These are phyloP conservation scores for Fusarium luffae DNA, from an alignment of 2,329 filamentous ascomycete species.

Conservation along the genomic window DNA sequence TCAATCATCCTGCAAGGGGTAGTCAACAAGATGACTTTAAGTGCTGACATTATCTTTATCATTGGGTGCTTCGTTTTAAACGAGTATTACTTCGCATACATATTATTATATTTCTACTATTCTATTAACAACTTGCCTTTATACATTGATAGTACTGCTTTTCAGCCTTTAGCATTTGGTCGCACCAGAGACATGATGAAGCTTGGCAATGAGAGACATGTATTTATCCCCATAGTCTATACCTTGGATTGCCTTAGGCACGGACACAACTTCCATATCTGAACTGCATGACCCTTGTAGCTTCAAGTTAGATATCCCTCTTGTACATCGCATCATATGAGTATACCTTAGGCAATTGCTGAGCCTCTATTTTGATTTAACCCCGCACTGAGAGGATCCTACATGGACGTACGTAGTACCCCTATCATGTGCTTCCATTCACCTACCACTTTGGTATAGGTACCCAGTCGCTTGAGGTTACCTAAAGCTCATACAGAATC, in stretches of 20 bases:
- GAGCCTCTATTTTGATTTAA: conserved; percentile 10
- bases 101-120: neutral
- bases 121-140: neutral
- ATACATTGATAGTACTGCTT: neutral
- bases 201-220: conserved; percentile 21
- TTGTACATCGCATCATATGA: neutral
- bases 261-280: conserved; percentile 32
- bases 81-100: neutral
- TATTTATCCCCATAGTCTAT: neutral
- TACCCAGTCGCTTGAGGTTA: neutral
- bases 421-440: conserved; percentile 9
- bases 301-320: neutral
- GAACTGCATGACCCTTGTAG: conserved; percentile 10
- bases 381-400: conserved; percentile 11
- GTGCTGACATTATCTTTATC: neutral
- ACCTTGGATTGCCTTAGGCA: neutral
- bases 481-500: neutral
- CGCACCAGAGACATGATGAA: conserved; percentile 1
- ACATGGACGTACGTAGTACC: conserved; percentile 4
- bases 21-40: neutral
- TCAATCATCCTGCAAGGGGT: conserved; percentile 20
- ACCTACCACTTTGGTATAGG: conserved; percentile 23
- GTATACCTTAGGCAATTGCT: neutral
- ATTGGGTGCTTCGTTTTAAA: neutral
- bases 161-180: neutral